phyloP scores from a whole-genome alignment of 106 monocot species.

The Chionographis japonica region DNA sequence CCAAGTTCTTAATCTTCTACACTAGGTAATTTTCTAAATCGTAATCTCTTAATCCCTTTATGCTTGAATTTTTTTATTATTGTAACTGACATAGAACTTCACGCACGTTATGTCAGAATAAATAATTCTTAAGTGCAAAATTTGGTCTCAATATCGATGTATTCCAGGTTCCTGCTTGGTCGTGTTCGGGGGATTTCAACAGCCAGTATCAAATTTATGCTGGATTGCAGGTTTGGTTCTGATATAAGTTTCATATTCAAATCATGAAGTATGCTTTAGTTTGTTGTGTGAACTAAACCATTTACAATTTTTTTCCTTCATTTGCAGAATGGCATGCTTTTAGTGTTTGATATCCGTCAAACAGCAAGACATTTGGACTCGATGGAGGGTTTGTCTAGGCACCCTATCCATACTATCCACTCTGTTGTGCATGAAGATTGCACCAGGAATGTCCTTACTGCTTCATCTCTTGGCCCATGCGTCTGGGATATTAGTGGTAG shows the following conservation, averaged over 20 bases:
- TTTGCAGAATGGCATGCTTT: conserved; percentile 66
- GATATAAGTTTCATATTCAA: background rate
- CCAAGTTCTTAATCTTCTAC: no score
- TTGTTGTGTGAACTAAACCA: background rate
- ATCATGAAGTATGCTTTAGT: background rate
- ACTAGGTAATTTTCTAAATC: no score
- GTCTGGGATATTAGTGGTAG: conserved; percentile 49
- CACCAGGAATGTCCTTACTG: conserved; percentile 47
- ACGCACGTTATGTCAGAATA: no score
- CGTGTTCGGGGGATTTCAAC: conserved; percentile 65
- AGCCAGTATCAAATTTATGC: conserved; percentile 66
- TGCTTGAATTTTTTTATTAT: no score
- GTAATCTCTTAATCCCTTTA: no score
- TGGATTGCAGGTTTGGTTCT: conserved; percentile 75
- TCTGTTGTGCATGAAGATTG: conserved; percentile 22
- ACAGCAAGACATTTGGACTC: conserved; percentile 47
- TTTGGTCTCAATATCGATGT: background rate
- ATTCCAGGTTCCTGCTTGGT: conserved; percentile 79
- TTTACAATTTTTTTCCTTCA: background rate
- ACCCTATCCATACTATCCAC: conserved; percentile 78
- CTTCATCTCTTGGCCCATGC: conserved; percentile 86
- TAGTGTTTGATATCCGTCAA: conserved; percentile 88
- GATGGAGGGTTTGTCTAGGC: conserved; percentile 48
- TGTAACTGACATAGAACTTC: no score
- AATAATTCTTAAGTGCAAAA: no score